Evolutionary conservation across 305 asterid genomes (phyloP).

Genomic region (Fraxinus sp.): DNA sequence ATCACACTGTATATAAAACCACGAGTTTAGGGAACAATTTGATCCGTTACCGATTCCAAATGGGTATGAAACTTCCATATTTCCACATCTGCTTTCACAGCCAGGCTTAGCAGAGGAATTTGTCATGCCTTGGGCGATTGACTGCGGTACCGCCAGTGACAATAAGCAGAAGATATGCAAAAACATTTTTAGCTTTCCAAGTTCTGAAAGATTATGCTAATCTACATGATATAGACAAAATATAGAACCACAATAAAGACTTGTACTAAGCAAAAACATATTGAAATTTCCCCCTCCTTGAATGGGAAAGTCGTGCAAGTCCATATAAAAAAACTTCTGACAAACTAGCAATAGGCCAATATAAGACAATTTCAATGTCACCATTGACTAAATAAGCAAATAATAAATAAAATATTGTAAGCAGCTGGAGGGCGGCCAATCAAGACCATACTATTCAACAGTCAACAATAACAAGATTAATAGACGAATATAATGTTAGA

Average conservation of each 20-base stretch:
- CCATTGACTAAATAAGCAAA: neutral
- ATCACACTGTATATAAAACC: neutral
- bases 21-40: neutral
- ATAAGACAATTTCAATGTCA: neutral
- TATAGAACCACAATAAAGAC: no score
- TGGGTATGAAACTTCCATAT: neutral
- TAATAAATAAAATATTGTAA: no score
- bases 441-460: neutral
- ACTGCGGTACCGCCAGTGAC: neutral
- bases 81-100: neutral
- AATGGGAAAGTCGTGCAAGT: no score
- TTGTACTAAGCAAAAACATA: no score
- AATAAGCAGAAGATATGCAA: neutral
- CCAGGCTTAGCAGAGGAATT: neutral
- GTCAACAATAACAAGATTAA: no score
- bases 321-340: no score
- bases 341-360: neutral
- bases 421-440: neutral
- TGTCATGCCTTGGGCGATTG: neutral
- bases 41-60: neutral
- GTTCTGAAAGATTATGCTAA: neutral
- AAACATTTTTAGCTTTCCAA: neutral
- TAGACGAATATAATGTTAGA: no score
- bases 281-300: no score
- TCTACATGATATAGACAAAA: no score